These are phyloP conservation scores for Huntiella decipiens DNA, from an alignment of 2,329 filamentous ascomycete genomes.

Conservation along the genomic window DNA sequence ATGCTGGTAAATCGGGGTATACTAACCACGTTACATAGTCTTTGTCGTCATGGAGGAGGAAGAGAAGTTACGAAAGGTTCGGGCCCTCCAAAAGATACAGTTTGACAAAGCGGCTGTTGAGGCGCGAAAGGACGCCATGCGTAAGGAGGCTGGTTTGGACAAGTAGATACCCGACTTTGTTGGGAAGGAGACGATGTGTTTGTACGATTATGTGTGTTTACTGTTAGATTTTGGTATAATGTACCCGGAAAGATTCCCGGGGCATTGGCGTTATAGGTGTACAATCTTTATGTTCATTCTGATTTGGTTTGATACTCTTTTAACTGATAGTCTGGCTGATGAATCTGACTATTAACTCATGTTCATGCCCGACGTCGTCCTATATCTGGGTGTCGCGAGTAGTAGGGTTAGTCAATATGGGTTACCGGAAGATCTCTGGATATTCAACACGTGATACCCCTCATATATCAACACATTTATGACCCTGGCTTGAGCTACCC, in stretches of 20 bases:
- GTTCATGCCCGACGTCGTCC: neutral
- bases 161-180: conserved; percentile 14
- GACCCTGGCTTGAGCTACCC: conserved; percentile 5
- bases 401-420: neutral
- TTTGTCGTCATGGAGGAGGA: conserved; percentile 33
- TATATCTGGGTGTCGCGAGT: neutral
- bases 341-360: neutral
- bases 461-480: conserved; percentile 1
- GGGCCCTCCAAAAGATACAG: conserved; percentile 19
- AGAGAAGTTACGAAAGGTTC: conserved; percentile 23
- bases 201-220: too few species aligned
- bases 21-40: conserved; percentile 19
- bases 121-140: conserved; percentile 28
- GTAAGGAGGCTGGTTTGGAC: conserved; percentile 27
- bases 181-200: too few species aligned
- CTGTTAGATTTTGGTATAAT: too few species aligned
- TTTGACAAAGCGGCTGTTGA: conserved; percentile 24
- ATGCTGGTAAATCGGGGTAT: neutral
- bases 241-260: too few species aligned
- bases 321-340: neutral
- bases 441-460: conserved; percentile 3
- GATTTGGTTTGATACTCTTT: too few species aligned
- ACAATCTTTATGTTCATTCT: too few species aligned
- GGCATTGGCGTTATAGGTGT: too few species aligned
- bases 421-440: neutral